phyloP scores from a whole-genome alignment of 352 stramenopile genomes.

The Phytopythium kandeliae region DNA sequence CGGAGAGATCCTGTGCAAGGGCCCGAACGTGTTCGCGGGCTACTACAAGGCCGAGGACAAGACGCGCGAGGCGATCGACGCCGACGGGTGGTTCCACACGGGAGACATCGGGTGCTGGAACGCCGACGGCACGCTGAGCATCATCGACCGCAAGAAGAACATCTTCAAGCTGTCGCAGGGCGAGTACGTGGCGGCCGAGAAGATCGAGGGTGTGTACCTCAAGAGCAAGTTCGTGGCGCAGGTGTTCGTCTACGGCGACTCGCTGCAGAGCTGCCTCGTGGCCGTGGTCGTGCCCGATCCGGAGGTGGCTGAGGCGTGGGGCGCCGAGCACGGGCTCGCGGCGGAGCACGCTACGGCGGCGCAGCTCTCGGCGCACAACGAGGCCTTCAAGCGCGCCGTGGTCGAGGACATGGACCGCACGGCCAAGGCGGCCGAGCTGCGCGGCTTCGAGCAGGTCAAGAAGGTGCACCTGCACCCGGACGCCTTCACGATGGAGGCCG shows the following conservation, averaged over 20 bases:
- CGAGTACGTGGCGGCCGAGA: conserved; percentile 97
- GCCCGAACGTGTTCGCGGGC: conserved; percentile 80
- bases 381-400: conserved; percentile 50
- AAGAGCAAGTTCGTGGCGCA: conserved; percentile 93
- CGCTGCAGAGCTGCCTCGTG: conserved; percentile 91
- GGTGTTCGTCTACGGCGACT: conserved; percentile 97
- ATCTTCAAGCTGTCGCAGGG: conserved; percentile 94
- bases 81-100: conserved; percentile 95
- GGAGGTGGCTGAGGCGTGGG: conserved; percentile 75
- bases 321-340: conserved; percentile 15
- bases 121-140: conserved; percentile 87
- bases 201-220: conserved; percentile 94
- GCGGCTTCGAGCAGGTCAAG: conserved; percentile 90
- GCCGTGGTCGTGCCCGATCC: conserved; percentile 88
- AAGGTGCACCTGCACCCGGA: conserved; percentile 84
- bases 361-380: conserved; percentile 13
- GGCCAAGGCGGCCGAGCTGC: conserved; percentile 60
- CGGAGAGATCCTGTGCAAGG: conserved; percentile 66
- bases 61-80: conserved; percentile 89
- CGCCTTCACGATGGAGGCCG: conserved; percentile 88
- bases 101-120: conserved; percentile 97
- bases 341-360: conserved; percentile 13
- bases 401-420: conserved; percentile 66
- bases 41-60: conserved; percentile 96
- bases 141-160: conserved; percentile 92